Evolutionary conservation across 106 monocot genomes (phyloP).

Genomic region (Agapanthus africanus): DNA sequence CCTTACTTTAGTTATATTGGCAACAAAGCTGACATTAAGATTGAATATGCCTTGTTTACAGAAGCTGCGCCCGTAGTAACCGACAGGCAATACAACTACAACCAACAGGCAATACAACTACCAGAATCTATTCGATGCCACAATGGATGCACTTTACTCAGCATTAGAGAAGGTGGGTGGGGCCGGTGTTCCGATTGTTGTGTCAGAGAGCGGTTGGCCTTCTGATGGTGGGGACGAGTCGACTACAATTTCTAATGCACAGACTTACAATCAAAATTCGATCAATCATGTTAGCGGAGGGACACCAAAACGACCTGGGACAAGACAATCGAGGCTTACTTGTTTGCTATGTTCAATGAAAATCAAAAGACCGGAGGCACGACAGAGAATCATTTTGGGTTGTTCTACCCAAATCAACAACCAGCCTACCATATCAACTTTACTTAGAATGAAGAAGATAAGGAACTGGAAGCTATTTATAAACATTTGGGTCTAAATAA

Average conservation of each 20-base stretch:
- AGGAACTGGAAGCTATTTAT: no score
- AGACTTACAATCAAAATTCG: slow-evolving; percentile 6
- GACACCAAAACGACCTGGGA: slow-evolving; percentile 12
- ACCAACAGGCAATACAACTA: not conserved
- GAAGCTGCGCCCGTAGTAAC: not conserved
- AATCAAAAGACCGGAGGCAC: slow-evolving; percentile 3
- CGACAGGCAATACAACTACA: not conserved
- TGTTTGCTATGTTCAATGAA: slow-evolving; percentile 10
- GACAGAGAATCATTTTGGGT: slow-evolving; percentile 5
- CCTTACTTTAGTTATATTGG: slow-evolving; percentile 8
- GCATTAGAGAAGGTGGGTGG: slow-evolving; percentile 9
- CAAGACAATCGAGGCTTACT: not conserved
- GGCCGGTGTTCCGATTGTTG: not conserved
- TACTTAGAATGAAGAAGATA: not conserved
- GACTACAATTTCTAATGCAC: not conserved
- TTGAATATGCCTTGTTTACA: slow-evolving; percentile 1
- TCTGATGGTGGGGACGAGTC: slow-evolving; percentile 1
- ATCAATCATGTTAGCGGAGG: slow-evolving; percentile 5
- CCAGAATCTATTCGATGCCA: slow-evolving; percentile 15
- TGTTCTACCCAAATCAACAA: slow-evolving; percentile 9
- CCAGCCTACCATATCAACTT: not conserved
- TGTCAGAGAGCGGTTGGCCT: slow-evolving; percentile 18
- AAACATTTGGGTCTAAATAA: no score
- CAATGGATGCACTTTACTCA: slow-evolving; percentile 4
- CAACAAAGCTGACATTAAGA: not conserved